Percentiles rank a stretch among this genome's conserved stretches.
Evolutionary conservation across 257 asterid species (phyloP).

Genomic region (Eucommia ulmoides): DNA sequence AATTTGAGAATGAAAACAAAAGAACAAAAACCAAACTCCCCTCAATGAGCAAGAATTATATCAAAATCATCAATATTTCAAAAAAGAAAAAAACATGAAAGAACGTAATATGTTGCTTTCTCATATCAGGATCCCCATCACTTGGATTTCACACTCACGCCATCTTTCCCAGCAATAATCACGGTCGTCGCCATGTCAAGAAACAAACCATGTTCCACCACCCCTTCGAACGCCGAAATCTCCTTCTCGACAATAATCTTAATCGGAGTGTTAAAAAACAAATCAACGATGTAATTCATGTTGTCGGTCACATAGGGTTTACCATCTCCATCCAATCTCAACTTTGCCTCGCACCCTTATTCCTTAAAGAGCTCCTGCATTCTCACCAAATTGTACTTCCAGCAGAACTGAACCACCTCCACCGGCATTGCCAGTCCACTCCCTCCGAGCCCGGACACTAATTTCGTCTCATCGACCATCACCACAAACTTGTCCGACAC

Average conservation of each 20-base stretch:
- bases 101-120: no score
- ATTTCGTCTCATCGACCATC: constrained; percentile 77
- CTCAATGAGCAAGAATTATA: no score
- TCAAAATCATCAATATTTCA: no score
- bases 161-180: constrained; percentile 64
- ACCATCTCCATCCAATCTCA: constrained; percentile 54
- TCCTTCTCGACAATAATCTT: no score
- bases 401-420: no score
- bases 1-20: no score
- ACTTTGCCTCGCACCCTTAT: constrained; percentile 61
- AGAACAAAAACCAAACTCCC: no score
- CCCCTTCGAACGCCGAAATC: constrained; percentile 63
- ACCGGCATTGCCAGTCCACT: no score
- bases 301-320: constrained; percentile 86
- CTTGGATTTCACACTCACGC: constrained; percentile 52
- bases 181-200: constrained; percentile 55
- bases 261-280: constrained; percentile 83
- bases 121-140: no score
- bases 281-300: constrained; percentile 73
- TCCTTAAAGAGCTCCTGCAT: constrained; percentile 54
- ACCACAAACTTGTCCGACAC: constrained; percentile 77
- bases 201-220: constrained; percentile 68
- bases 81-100: no score
- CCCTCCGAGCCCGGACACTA: no score
- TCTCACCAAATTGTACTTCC: constrained; percentile 53